A percentile compares a stretch with the other conserved stretches of the same genome.
Evolutionary conservation across 2,329 filamentous ascomycete genomes (phyloP).

Genomic region (Sarocladiaceae sp.): DNA sequence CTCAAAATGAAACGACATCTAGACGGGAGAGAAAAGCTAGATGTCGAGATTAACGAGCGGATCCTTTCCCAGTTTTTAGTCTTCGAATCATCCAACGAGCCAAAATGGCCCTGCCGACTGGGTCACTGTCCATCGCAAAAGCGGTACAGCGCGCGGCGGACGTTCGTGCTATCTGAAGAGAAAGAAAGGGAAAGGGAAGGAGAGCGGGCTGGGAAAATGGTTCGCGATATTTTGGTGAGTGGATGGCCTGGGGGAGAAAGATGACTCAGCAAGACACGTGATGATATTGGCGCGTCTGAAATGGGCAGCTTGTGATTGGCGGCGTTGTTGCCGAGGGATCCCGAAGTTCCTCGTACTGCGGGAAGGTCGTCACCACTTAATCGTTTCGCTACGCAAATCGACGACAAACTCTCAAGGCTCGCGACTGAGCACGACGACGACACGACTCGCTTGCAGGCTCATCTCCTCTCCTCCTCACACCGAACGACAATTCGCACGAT

Average conservation of each 20-base stretch:
- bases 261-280: conserved; percentile 18
- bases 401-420: neutral
- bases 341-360: conserved; percentile 10
- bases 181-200: conserved; percentile 28
- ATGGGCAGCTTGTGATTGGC: conserved; percentile 35
- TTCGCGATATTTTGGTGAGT: conserved; percentile 11
- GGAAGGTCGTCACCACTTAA: conserved; percentile 7
- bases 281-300: conserved; percentile 23
- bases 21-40: conserved; percentile 40
- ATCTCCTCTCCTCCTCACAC: conserved; percentile 3
- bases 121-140: conserved; percentile 22
- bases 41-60: conserved; percentile 55
- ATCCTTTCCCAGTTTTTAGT: conserved; percentile 38
- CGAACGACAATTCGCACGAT: conserved; percentile 30
- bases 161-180: conserved; percentile 48
- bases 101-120: conserved; percentile 29
- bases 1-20: conserved; percentile 54
- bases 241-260: conserved; percentile 1
- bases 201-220: conserved; percentile 13
- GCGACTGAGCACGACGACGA: neutral
- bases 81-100: conserved; percentile 36
- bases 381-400: neutral
- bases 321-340: conserved; percentile 9
- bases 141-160: conserved; percentile 29
- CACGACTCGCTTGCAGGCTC: neutral